Evolutionary conservation across 257 asterid species (phyloP).

Genomic region (Fraxinus pennsylvanica): DNA sequence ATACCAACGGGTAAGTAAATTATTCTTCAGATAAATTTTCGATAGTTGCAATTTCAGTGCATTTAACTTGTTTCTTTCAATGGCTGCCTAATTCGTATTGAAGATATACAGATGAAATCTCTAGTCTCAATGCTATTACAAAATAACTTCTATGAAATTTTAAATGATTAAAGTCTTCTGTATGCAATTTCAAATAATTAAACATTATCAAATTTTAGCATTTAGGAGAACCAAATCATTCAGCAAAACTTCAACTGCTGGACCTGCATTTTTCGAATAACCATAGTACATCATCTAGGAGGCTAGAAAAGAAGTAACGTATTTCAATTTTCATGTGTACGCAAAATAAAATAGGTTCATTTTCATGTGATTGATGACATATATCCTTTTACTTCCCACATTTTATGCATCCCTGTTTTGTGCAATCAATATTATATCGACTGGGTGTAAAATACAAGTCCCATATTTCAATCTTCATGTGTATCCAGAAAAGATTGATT

Average conservation of each 20-base stretch:
- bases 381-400: not conserved
- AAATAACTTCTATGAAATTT: not conserved
- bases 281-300: not conserved
- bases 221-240: not conserved
- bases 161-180: not conserved
- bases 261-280: not conserved
- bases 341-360: not conserved
- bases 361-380: not conserved
- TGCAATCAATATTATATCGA: not conserved
- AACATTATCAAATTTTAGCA: not conserved
- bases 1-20: conserved; percentile 46
- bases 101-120: not conserved
- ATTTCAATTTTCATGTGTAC: not conserved
- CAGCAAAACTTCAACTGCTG: not conserved
- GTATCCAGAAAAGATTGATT: not conserved
- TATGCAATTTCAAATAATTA: not conserved
- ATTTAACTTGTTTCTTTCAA: not conserved
- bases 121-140: not conserved
- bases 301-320: not conserved
- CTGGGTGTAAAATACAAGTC: not conserved
- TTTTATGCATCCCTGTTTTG: not conserved
- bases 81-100: not conserved
- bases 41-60: not conserved
- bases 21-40: not conserved
- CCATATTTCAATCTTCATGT: not conserved